Base-by-base conservation (phyloP, 805 yeast genomes). In the Wickerhamomyces pijperi region DNA sequence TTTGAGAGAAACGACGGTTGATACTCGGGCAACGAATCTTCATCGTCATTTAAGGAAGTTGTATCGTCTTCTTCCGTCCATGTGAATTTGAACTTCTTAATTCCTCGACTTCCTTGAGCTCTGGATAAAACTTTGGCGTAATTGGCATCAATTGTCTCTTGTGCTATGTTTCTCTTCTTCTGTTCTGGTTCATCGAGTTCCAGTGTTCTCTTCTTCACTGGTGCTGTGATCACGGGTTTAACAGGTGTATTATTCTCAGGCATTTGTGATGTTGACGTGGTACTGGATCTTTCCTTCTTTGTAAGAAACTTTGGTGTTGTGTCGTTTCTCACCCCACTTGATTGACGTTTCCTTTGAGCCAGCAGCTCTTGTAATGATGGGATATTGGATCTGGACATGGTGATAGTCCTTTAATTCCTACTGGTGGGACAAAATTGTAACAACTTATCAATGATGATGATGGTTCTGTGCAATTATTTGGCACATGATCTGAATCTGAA, bases 41-140 rank as follows among this genome's bases (percentile, higher is more conserved):
- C 47, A 8, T 39, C 76, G 37, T 61, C 61, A 40, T 62, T 66
- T 1, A 59, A 59, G 0, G 46, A 44, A 1, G 74, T 51, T 0
- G 94, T 82, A 52, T 85, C 95, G 13, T 82, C 92, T 0, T 64
- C 63, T 1, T 59, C 63, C 42, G 69, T 68, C 94, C 95, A 85
- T 12, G 71, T 79, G 56, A 84, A 83, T 9, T 66, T 63, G 56
- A 81, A 83, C 46, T 68, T 70, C 36, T 46, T 43, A n/a, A 39
- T 36, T 15, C 28, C 42, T 6, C 19, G 7, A n/a, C 29, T 19
- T 3, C 33, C 40, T 17, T 29, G 16, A 6, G 17, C 19, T 7
- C 33, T 6, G 4, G 33, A 31, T 16, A 31, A 19, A 4, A 31
- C 33, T 17, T 31, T 31, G 17, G 33, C 33, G 12, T 31, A 31